Evolutionary conservation across 805 yeast species (phyloP), one percentile per base, ranked within the genome.

Genomic region (Ogataea parapolymorpha): DNA sequence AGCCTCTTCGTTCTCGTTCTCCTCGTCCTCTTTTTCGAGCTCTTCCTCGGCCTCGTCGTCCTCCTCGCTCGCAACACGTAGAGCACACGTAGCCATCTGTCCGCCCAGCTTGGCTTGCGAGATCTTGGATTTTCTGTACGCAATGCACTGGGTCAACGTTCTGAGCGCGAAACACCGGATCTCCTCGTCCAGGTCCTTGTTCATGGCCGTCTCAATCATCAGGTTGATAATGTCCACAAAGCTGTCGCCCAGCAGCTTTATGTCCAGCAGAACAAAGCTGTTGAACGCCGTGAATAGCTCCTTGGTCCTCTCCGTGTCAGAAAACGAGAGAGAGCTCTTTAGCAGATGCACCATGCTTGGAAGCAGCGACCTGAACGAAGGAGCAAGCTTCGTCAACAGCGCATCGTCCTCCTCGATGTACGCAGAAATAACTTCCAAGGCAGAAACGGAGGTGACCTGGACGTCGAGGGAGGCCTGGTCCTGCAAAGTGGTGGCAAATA

Each of bases 1-100:
- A 56, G 80, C 84, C 66, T 91, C 98, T 67, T 89, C 96, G 59
- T 87, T 89, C 64, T 89, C 96, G 53, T 86, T 91, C 55, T 89
- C 95, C 59, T 86, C 96, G 49, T 84, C 90, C 56, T 85, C 91
- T 45, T 77, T 81, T 49, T 79, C 79, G 50, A 85, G 72, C 60
- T 84, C 91, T 26, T 76, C 82, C 39, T 79, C 85, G 32, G 79
- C 83, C 51, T 85, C 93, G 41, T 82, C 79, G 54, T 85, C 95
- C 54, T 76, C 80, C 66, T 87, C 95, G 48, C 89, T 74, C 17
- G 93, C 83, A 49, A 91, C 80, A 53, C 77, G 74, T 44, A 87
- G 69, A 42, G 93, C 91, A 47, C 84, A 74, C 48, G 77, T 63
- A 31, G 93, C 79, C 53, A 93, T 75, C 41, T 75, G 77, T 32